Evolutionary conservation across 1,139 yeast species (phyloP), one percentile per base, ranked within the genome.

Genomic region (Taiozyma sp.): DNA sequence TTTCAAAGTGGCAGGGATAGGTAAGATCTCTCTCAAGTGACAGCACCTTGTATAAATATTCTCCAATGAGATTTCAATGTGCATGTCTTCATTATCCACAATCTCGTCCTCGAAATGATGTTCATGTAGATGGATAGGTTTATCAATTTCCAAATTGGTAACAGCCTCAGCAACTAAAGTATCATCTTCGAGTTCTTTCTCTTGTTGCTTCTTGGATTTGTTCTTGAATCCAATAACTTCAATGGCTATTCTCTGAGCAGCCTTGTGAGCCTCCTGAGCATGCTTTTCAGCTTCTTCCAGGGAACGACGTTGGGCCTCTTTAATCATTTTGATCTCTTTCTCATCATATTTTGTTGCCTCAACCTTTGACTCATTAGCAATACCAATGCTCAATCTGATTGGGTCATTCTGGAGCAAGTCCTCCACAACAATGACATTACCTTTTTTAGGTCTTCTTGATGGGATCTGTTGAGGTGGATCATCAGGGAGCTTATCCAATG

Each of bases 391-490:
- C 34, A 87, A 71, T 56, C 84, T 70, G 27, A 87, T 81, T 1
- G 87, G 83, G 1, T 82, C 82, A 0, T 85, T 49, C 12, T 48
- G 84, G 38, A 84, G 61, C 61, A 69, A 62, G 62, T 87, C 93
- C 47, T 84, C 89, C 0, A 92, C 90, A 13, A 90, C 81, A 40
- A 86, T 65, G 8, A 91, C 92, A 62, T 88, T 84, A 4, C 97
- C 97, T 57, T 78, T 78, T 57, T 80, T 78, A 2, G 97, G 97
- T 54, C 84, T 78, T 59, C 96, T 73, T 1, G 96, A 87, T 1
- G 98, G 98, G 54, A 92, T 87, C 66, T 91, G 97, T 64, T 92
- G 98, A 41, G 96, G 97, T 2, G 98, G 98, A 66, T 92, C 97
- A 55, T 74, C 76, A 1, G 75, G 70, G 48, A 90, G 75, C 54